Base-by-base conservation (phyloP, 805 yeast genomes). In the Torulaspora indica region DNA sequence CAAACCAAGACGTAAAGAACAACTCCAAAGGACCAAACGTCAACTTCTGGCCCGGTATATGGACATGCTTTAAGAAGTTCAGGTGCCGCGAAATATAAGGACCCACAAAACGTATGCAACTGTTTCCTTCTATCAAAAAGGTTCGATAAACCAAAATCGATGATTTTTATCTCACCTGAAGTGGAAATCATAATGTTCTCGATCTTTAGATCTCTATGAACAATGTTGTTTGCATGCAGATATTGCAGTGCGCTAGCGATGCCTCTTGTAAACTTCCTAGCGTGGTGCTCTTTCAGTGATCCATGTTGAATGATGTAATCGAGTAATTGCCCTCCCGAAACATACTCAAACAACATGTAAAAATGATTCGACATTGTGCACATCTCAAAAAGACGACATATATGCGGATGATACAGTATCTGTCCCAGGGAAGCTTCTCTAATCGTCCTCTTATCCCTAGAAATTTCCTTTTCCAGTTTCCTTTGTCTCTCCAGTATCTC, bases 281-380 rank as follows among this genome's bases (percentile, higher is more conserved):
- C 98, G 61, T 88, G 95, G 47, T 85, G 79, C 64, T 93, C 99
- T 65, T 89, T 88, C 53, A 93, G 73, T 1, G 93, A 82, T 2
- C 98, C 98, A 68, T 93, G 98, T 20, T 95, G 82, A 49, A 93
- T 96, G 54, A 93, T 93, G 64, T 91, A 93, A 69, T 93, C 99
- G 51, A 93, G 77, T 85, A 93, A 79, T 68, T 93, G 98, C 22
- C 98, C 98, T 35, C 98, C 99, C 24, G 93, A 84, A 13, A 93
- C 95, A 61, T 87, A 91, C 64, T 93, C 99, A 67, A 93, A 91
- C 46, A 93, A 74, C 95, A 93, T 88, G 68, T 93, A 93, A 69
- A 85, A 93, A 65, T 93, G 98, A 52, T 88, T 88, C 8, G 96
- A 85, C 97, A 91, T 91, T 12, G 95, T 85, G 50, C 89, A 88